Conservation (phyloP, 257 asterid genomes). For the Gentiana macrophylla region DNA sequence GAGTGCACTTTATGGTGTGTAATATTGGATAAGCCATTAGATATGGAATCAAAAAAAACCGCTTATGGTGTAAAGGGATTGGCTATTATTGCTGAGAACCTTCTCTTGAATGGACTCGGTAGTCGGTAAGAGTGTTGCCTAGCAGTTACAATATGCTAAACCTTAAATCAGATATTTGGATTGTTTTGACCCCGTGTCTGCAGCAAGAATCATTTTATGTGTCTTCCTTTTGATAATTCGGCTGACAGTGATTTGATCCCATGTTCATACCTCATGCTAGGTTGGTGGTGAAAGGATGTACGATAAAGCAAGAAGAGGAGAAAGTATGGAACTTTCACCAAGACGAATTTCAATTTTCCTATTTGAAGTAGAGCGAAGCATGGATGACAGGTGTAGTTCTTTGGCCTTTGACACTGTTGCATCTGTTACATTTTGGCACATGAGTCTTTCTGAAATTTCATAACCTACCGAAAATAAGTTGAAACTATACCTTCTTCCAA, state of each 20-base stretch:
- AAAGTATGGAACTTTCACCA: conserved; percentile 86
- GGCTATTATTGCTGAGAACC: too few species aligned
- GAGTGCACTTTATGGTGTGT: too few species aligned
- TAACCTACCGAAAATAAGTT: neutral
- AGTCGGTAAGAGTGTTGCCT: too few species aligned
- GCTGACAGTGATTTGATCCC: neutral
- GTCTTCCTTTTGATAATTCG: too few species aligned
- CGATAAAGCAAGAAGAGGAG: conserved; percentile 96
- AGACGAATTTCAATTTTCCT: conserved; percentile 71
- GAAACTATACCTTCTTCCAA: neutral
- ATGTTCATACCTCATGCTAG: conserved; percentile 26
- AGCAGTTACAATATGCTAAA: too few species aligned
- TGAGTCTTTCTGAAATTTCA: neutral
- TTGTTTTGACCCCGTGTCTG: too few species aligned
- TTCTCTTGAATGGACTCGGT: too few species aligned
- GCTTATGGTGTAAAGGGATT: too few species aligned
- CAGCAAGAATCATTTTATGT: too few species aligned
- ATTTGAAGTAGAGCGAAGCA: conserved; percentile 78
- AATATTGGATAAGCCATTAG: too few species aligned
- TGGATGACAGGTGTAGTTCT: conserved; percentile 65
- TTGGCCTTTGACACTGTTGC: neutral
- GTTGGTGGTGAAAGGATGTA: conserved; percentile 98
- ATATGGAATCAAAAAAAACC: too few species aligned
- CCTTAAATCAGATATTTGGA: too few species aligned
- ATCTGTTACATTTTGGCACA: conserved; percentile 1